Evolutionary conservation across 495 filamentous ascomycete species (phyloP), one percentile per base, ranked within the genome.

Genomic region (Pseudoneurospora amorphoporcata): DNA sequence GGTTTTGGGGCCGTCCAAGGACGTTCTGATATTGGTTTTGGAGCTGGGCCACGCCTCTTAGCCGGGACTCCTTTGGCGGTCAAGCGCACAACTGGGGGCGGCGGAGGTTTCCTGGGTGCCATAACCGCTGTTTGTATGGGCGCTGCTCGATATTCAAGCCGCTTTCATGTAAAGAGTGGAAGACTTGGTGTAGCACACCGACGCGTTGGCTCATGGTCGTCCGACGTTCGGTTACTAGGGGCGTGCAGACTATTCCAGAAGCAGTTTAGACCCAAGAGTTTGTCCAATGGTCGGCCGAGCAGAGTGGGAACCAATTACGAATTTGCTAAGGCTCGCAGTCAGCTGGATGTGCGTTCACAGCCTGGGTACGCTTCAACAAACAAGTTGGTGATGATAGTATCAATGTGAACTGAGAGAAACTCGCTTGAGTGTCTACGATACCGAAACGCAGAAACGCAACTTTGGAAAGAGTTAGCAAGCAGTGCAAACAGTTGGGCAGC

Each of bases 21-120:
- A 14, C 58, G 68, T 47, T 79, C 77, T 3, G 71, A 69, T 38
- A 78, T 23, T 8, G 76, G 73, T 32, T 76, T 78, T 19, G 76
- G 75, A 19, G 68, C 70, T 8, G 75, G 76, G 0, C 76, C 78
- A 10, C 53, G 71, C 40, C 71, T 72, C 41, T 75, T 77, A 8
- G 71, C 53, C 32, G 32, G 29, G 14, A 71, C 7, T 4, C 73
- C 75, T 69, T 75, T 77, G 29, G 32, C 29, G 10, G 76, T 76
- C 38, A 73, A 38, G 6, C 65, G 71, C 71, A 65, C 68, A 10
- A 42, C 43, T 9, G 68, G 32, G 12, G 70, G 72, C 68, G 69
- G 40, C 32, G 29, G 32, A 68, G 43, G 43, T 65, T 65, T 65
- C 53, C 29, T 65, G 29, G 53, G 53, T 17, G 53, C 53, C 53